Evolutionary conservation across 2,329 filamentous ascomycete species (phyloP), one percentile per base, ranked within the genome.

Genomic region (Xylogone sp.): DNA sequence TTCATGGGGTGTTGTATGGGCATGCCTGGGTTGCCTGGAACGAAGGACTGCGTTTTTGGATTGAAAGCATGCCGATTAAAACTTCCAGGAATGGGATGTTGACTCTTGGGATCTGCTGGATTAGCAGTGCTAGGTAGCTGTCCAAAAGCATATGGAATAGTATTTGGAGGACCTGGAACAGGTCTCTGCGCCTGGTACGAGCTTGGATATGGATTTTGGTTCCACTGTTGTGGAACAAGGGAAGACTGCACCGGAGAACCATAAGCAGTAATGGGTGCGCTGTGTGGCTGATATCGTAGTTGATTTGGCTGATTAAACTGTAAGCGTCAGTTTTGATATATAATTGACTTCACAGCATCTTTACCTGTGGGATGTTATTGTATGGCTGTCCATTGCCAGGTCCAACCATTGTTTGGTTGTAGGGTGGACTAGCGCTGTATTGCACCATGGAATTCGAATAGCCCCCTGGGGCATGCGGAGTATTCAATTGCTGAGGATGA

Each of bases 41-140:
- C 82, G 68, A 97, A 97, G 0, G 92, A 88, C 64, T 96, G 89
- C 16, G 89, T 97, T 71, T 96, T 92, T 1, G 92, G 93, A 65
- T 97, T 97, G 73, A 97, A 97, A 12, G 87, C 83, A 61, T 90
- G 89, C 52, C 91, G 81, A 64, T 88, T 90, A 65, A 83, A 95
- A 69, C 87, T 94, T 31, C 90, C 90, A 13, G 90, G 89, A 51
- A 95, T 84, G 5, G 90, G 88, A 66, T 96, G 90, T 64, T 91
- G 87, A 52, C 81, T 82, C 68, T 88, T 85, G 8, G 84, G 82
- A 61, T 88, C 88, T 55, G 87, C 78, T 21, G 88, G 84, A 46
- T 85, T 84, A 48, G 79, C 76, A 56, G 88, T 83, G 18, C 77
- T 81, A 3, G 89, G 87, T 45, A 93, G 77, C 64, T 95, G 90